phyloP scores from a whole-genome alignment of 2,329 filamentous ascomycete genomes.

The Balansia obtecta region DNA sequence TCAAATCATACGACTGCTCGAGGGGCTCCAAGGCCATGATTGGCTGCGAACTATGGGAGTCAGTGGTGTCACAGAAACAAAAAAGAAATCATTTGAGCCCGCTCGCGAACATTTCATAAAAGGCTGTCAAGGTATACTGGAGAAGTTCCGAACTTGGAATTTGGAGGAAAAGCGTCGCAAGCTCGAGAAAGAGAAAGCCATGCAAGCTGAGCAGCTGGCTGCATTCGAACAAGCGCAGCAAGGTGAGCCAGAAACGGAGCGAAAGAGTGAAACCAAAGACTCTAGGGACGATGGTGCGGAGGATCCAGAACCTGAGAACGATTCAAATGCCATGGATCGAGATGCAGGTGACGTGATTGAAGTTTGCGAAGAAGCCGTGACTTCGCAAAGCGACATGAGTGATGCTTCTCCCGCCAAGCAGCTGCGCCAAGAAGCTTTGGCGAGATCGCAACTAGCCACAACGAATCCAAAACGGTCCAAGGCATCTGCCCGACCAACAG shows the following conservation, averaged over 20 bases:
- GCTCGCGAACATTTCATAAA: slow-evolving; percentile 76
- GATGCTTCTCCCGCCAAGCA: slow-evolving; percentile 47
- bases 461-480: slow-evolving; percentile 22
- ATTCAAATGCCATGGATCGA: slow-evolving; percentile 7
- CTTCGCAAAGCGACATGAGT: slow-evolving; percentile 45
- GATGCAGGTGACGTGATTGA: slow-evolving; percentile 22
- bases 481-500: slow-evolving; percentile 13
- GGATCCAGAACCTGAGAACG: slow-evolving; percentile 10
- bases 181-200: slow-evolving; percentile 55
- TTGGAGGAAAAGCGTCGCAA: slow-evolving; percentile 80
- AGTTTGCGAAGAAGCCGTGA: slow-evolving; percentile 9
- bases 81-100: slow-evolving; percentile 76
- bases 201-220: slow-evolving; percentile 7
- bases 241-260: slow-evolving; percentile 12
- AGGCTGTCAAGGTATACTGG: slow-evolving; percentile 68
- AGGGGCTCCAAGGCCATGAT: slow-evolving; percentile 78
- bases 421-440: slow-evolving; percentile 58
- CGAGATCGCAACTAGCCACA: slow-evolving; percentile 33
- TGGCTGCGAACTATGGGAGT: slow-evolving; percentile 91
- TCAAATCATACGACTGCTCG: slow-evolving; percentile 54
- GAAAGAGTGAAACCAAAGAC: slow-evolving; percentile 15
- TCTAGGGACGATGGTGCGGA: slow-evolving; percentile 22
- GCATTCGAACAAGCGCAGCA: slow-evolving; percentile 25
- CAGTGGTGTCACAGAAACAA: slow-evolving; percentile 69
- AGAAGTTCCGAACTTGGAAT: slow-evolving; percentile 82